These are phyloP conservation scores for Exophiala sp. DNA, from an alignment of 2,329 filamentous ascomycete genomes.

Conservation along the genomic window DNA sequence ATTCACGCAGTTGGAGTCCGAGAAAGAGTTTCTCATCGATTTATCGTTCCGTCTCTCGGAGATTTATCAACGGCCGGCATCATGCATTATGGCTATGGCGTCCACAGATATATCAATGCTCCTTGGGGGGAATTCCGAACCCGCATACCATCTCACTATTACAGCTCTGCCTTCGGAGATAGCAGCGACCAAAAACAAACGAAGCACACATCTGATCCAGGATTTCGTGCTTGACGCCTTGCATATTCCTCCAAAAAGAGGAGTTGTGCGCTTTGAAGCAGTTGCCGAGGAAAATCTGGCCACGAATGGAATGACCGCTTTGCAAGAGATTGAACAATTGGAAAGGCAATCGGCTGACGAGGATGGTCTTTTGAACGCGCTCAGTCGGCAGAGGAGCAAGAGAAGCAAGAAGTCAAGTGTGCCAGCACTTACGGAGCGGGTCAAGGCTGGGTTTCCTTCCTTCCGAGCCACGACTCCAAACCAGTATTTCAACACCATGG, in stretches of 20 bases:
- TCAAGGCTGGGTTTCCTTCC: constrained; percentile 17
- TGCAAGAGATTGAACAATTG: constrained; percentile 59
- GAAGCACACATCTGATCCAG: constrained; percentile 72
- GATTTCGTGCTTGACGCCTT: constrained; percentile 66
- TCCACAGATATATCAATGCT: constrained; percentile 69
- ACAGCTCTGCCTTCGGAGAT: constrained; percentile 63
- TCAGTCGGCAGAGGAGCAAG: constrained; percentile 34
- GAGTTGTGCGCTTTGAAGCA: constrained; percentile 65
- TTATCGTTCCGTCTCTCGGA: constrained; percentile 66
- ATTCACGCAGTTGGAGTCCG: constrained; percentile 54
- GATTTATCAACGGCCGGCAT: constrained; percentile 67
- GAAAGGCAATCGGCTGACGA: constrained; percentile 43
- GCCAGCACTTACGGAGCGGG: constrained; percentile 14
- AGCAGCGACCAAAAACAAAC: constrained; percentile 69
- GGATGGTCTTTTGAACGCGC: constrained; percentile 36
- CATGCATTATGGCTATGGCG: constrained; percentile 68
- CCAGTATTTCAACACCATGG: constrained; percentile 11
- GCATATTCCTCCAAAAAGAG: constrained; percentile 59
- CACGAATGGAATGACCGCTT: constrained; percentile 62
- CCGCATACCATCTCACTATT: constrained; percentile 72
- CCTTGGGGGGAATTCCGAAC: constrained; percentile 68
- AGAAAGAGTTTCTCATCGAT: constrained; percentile 69
- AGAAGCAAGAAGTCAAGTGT: constrained; percentile 29
- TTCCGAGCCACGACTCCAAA: constrained; percentile 21
- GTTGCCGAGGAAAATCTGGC: constrained; percentile 67